Conservation (phyloP, 495 filamentous ascomycete species). For the Penicillium egyptiacum region DNA sequence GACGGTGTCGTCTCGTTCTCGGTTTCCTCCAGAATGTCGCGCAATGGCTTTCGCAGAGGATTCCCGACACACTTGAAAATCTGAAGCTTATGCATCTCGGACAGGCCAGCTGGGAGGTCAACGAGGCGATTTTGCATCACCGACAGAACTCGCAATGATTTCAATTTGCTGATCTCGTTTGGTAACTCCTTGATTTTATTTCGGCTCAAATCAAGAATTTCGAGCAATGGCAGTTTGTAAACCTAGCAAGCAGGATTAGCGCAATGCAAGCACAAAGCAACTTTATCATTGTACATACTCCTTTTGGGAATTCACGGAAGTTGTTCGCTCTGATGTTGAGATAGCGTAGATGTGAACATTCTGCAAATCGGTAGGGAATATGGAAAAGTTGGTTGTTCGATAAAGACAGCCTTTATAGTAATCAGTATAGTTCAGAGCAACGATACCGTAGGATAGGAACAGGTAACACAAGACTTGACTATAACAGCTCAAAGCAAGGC, state of each 20-base stretch:
- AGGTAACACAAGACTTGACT: neutral
- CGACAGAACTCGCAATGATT: slow-evolving; percentile 72
- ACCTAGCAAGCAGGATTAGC: slow-evolving; percentile 52
- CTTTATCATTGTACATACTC: slow-evolving; percentile 55
- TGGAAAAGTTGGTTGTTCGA: slow-evolving; percentile 83
- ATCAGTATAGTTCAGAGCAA: slow-evolving; percentile 8
- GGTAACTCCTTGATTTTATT: slow-evolving; percentile 80
- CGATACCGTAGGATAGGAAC: neutral
- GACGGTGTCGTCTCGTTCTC: slow-evolving; percentile 45
- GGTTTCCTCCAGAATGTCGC: slow-evolving; percentile 43
- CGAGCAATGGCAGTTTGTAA: slow-evolving; percentile 78
- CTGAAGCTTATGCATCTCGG: slow-evolving; percentile 83
- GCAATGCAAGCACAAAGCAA: neutral
- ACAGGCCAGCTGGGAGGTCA: slow-evolving; percentile 76
- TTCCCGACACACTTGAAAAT: slow-evolving; percentile 88
- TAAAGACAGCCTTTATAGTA: slow-evolving; percentile 66
- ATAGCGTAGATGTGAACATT: slow-evolving; percentile 85
- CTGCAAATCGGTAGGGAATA: slow-evolving; percentile 78
- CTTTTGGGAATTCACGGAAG: slow-evolving; percentile 82
- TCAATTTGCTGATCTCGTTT: slow-evolving; percentile 73
- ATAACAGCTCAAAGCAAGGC: neutral
- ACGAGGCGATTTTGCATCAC: slow-evolving; percentile 83
- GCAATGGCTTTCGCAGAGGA: slow-evolving; percentile 58
- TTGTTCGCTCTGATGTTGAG: slow-evolving; percentile 90
- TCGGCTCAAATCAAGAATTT: slow-evolving; percentile 87